Base-by-base conservation (phyloP, 1,139 yeast genomes). In the Kodamaea ohmeri region DNA sequence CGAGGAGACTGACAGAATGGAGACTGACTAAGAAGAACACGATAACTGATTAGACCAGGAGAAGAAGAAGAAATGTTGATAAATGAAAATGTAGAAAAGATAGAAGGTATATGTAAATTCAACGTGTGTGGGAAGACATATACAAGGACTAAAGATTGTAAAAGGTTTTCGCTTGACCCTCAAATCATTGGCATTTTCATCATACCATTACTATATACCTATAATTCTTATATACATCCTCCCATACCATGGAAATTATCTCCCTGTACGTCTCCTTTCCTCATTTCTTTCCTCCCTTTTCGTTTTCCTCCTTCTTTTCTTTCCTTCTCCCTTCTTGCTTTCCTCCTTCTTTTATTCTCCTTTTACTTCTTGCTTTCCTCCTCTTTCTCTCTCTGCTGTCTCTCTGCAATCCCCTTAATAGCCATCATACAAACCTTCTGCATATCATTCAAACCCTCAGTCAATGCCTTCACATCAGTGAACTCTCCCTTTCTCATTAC, bases 401-500 rank as follows among this genome's bases (percentile, higher is more conserved):
- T 64, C 38, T 58, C 53, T 0, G 81, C 78, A n/a, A 75, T 78
- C 40, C 69, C 66, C 48, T 73, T 71, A 49, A 79, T 76, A 15
- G 78, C 71, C 20, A 61, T 63, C 57, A 79, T 62, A 24, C 80
- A 70, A 19, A 60, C 58, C 34, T 70, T 64, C 56, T 79, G 84
- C 53, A 78, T 60, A 2, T 61, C 65, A 44, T 73, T 76, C 6
- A 79, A 72, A 26, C 64, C 68, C 26, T 61, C 58, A 44, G 74
- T 76, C 36, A 71, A 57, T 26, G 40, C 43, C 37, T 58, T 51
- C 16, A 73, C 72, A 35, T 61, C 65, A 40, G 66, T 71, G 14
- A 62, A 47, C 16, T 50, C 48, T 53, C 55, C 27, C 55, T 49
- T 20, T 43, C 82, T 56, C 4, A 76, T 63, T 43, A 74, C 80